These are phyloP conservation scores for Linderniella brevidens DNA, from an alignment of 257 asterid species.

Conservation along the genomic window DNA sequence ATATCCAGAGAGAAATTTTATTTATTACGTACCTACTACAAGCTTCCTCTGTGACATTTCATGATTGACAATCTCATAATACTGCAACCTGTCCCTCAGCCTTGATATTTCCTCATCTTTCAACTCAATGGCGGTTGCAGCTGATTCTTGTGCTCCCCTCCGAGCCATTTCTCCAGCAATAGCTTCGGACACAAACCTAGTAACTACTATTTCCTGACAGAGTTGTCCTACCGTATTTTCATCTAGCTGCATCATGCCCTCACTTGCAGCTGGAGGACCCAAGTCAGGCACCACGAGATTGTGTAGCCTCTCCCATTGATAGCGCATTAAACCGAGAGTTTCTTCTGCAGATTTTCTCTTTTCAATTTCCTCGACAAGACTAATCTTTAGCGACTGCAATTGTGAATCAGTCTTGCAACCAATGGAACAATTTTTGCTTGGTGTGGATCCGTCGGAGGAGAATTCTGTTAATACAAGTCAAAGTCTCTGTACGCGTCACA, in stretches of 20 bases:
- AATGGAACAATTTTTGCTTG: constrained; percentile 19
- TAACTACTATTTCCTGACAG: constrained; percentile 37
- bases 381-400: constrained; percentile 22
- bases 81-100: constrained; percentile 56
- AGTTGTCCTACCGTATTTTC: constrained; percentile 24
- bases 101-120: constrained; percentile 73
- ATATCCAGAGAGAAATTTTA: no score
- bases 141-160: constrained; percentile 66
- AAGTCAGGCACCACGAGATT: constrained; percentile 48
- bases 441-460: constrained; percentile 37
- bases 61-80: constrained; percentile 73
- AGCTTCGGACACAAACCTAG: constrained; percentile 58
- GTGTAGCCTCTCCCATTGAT: constrained; percentile 53
- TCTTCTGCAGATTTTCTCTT: constrained; percentile 55
- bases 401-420: constrained; percentile 25
- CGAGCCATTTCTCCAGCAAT: constrained; percentile 55
- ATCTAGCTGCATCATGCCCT: constrained; percentile 19
- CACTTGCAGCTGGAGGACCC: constrained; percentile 25
- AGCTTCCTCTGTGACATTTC: constrained; percentile 91
- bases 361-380: constrained; percentile 50
- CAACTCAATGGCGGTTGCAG: constrained; percentile 29
- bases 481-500: no score
- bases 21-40: no score
- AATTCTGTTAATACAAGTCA: constrained; percentile 32
- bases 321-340: constrained; percentile 28